phyloP scores from a whole-genome alignment of 306 rosid genomes.

The Geum urbanum region DNA sequence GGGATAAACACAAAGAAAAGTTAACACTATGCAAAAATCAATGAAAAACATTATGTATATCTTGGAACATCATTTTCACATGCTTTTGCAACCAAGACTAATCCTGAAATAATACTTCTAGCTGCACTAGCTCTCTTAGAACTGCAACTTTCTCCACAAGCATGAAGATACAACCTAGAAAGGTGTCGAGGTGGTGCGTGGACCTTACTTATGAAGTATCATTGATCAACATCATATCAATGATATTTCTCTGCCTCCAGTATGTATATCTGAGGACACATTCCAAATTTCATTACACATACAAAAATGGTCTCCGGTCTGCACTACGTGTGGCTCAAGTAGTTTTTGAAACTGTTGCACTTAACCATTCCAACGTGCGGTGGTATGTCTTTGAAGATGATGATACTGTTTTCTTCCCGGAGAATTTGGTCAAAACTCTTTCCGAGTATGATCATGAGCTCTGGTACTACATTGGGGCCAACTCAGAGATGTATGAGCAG shows the following conservation, averaged over 20 bases:
- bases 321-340: slow-evolving; percentile 80
- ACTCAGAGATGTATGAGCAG: slow-evolving; percentile 70
- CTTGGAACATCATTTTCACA: slow-evolving; percentile 98
- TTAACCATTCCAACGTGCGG: slow-evolving; percentile 53
- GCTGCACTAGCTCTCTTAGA: slow-evolving; percentile 78
- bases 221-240: slow-evolving; percentile 11
- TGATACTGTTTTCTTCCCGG: slow-evolving; percentile 74
- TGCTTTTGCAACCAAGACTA: slow-evolving; percentile 89
- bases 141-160: slow-evolving; percentile 57
- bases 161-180: slow-evolving; percentile 83
- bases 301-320: slow-evolving; percentile 40
- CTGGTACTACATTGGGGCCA: slow-evolving; percentile 84
- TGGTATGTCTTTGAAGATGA: slow-evolving; percentile 97
- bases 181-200: slow-evolving; percentile 98
- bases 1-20: slow-evolving; percentile 3
- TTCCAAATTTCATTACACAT: slow-evolving; percentile 64
- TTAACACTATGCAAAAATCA: slow-evolving; percentile 10
- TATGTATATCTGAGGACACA: slow-evolving; percentile 65
- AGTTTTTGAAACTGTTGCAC: slow-evolving; percentile 57
- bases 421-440: slow-evolving; percentile 71
- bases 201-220: slow-evolving; percentile 73
- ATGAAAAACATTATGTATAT: slow-evolving; percentile 29
- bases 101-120: slow-evolving; percentile 85
- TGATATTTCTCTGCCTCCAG: slow-evolving; percentile 57
- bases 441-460: slow-evolving; percentile 72